These are phyloP conservation scores for Rhizoctonia solani DNA, from an alignment of 1,284 basidiomycete species.

Conservation along the genomic window DNA sequence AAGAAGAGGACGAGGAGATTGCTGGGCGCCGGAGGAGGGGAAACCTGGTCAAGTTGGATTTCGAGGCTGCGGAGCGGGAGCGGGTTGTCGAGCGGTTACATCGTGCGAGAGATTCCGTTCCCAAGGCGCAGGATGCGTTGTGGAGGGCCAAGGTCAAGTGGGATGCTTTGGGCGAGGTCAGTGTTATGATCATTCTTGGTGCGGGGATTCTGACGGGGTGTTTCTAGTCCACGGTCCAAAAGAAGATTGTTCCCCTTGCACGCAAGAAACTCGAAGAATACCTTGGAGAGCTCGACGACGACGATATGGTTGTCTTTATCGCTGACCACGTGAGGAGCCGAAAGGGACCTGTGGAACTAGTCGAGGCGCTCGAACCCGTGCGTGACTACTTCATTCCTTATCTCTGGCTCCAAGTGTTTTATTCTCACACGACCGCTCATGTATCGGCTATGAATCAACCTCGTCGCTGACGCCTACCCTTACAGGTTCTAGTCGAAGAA, in stretches of 20 bases:
- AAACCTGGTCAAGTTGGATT: constrained; percentile 83
- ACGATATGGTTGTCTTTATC: constrained; percentile 87
- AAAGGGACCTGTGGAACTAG: constrained; percentile 76
- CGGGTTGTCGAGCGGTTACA: constrained; percentile 66
- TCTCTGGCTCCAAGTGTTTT: too few species aligned
- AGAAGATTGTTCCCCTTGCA: constrained; percentile 79
- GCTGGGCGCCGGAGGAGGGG: constrained; percentile 71
- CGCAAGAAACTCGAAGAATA: constrained; percentile 80
- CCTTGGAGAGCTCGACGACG: constrained; percentile 84
- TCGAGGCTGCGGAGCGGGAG: constrained; percentile 75
- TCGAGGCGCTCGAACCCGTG: constrained; percentile 86
- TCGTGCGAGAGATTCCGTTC: constrained; percentile 70
- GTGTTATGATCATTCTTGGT: constrained; percentile 43
- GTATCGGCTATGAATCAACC: too few species aligned
- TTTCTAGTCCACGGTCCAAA: constrained; percentile 68
- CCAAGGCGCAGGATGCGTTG: constrained; percentile 70
- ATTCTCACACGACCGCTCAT: too few species aligned
- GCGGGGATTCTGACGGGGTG: constrained; percentile 12
- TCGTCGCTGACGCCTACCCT: neutral
- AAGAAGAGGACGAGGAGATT: constrained; percentile 81
- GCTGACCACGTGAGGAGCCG: constrained; percentile 85
- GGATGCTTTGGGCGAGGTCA: constrained; percentile 82
- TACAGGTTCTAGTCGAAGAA: constrained; percentile 85
- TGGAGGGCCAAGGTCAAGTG: constrained; percentile 83
- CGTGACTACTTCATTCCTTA: constrained; percentile 50